A percentile compares a stretch with the other conserved stretches of the same genome.
Conservation (phyloP, 2,329 filamentous ascomycete genomes). For the Aquanectria penicillioides region DNA sequence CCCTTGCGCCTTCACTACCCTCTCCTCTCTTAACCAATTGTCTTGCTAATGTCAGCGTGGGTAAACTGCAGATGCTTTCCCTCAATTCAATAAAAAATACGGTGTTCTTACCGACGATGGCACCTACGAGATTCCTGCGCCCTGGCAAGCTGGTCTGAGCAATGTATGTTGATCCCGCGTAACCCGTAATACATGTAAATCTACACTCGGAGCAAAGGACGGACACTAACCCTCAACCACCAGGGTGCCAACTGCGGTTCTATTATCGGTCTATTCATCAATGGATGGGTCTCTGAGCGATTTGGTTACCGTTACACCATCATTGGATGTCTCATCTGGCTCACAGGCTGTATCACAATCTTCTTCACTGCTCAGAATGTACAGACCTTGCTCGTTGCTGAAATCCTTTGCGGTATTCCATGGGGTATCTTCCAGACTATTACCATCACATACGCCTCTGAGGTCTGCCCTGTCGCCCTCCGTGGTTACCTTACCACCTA, state of each 20-base stretch:
- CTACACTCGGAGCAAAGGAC: not conserved
- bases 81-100: constrained; percentile 68
- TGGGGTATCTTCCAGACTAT: constrained; percentile 70
- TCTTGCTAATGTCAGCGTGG: not conserved
- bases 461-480: constrained; percentile 78
- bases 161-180: constrained; percentile 50
- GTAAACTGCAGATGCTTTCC: constrained; percentile 56
- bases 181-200: constrained; percentile 31
- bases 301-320: constrained; percentile 75
- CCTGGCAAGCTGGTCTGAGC: constrained; percentile 71
- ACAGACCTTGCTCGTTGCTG: constrained; percentile 66
- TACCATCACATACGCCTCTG: constrained; percentile 74
- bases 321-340: constrained; percentile 63
- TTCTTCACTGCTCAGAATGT: constrained; percentile 73
- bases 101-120: constrained; percentile 58
- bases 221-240: constrained; percentile 35
- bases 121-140: constrained; percentile 65
- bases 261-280: constrained; percentile 73
- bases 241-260: constrained; percentile 68
- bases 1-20: not conserved
- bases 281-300: constrained; percentile 73
- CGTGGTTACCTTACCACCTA: constrained; percentile 79
- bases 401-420: constrained; percentile 71
- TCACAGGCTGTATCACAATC: constrained; percentile 68
- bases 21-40: constrained; percentile 16